Evolutionary conservation across 768 basidiomycete genomes (phyloP).

Genomic region (Tylopilus sp.): DNA sequence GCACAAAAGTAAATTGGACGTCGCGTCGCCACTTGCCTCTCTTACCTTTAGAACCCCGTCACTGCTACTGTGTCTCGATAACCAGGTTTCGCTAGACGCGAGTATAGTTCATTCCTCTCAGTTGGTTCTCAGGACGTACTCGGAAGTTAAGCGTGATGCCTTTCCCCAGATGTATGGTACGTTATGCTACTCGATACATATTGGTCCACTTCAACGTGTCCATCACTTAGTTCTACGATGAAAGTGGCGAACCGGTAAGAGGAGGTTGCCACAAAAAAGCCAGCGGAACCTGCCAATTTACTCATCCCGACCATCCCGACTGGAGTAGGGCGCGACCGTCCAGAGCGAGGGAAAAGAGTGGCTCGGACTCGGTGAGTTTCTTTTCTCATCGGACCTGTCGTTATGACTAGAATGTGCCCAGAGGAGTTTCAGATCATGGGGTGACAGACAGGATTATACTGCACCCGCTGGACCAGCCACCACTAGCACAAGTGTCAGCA

Average conservation of each 20-base stretch:
- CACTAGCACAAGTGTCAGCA: not conserved
- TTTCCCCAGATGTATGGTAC: constrained; percentile 22
- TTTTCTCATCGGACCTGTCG: not conserved
- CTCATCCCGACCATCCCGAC: constrained; percentile 29
- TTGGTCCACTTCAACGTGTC: not conserved
- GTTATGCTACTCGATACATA: constrained; percentile 8
- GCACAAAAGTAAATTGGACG: not conserved
- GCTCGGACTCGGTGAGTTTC: constrained; percentile 16
- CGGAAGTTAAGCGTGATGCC: constrained; percentile 18
- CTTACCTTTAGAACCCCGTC: not conserved
- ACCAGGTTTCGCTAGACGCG: not conserved
- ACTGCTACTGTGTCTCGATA: constrained; percentile 1
- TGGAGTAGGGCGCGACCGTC: constrained; percentile 21
- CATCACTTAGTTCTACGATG: constrained; percentile 31
- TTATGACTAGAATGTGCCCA: not conserved
- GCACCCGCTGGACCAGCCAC: not conserved
- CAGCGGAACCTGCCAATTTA: constrained; percentile 22
- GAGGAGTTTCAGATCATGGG: constrained; percentile 9
- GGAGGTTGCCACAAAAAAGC: constrained; percentile 25
- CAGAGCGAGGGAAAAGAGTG: constrained; percentile 13
- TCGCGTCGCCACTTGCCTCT: not conserved
- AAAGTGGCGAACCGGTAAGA: constrained; percentile 24
- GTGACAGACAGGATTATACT: not conserved
- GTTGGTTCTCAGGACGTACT: not conserved
- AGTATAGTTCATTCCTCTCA: not conserved